Base-by-base conservation (phyloP, 495 filamentous ascomycete genomes). In the Beverwykella pulmonaria region DNA sequence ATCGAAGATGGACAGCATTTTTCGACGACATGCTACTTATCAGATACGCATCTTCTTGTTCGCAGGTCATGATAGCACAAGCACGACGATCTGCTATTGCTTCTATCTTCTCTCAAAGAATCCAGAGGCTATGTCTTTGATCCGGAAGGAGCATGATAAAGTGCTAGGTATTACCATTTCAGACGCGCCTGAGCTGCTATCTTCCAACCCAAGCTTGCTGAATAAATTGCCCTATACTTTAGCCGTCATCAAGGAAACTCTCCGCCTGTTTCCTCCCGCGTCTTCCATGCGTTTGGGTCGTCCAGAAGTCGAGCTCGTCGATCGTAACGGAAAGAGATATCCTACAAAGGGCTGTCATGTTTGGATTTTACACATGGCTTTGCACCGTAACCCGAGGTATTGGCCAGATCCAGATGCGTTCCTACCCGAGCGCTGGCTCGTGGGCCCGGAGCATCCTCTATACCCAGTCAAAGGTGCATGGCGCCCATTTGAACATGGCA, bases 51-150 rank as follows among this genome's bases (percentile, higher is more conserved):
- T 77, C 0, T 83, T 83, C 67, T 67, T 83, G 19, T 78, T 80
- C 30, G 81, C 79, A 4, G 82, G 81, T 25, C 79, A 83, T 63
- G 82, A 84, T 70, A 82, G 81, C 5, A 83, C 81, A 4, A 65
- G 69, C 47, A 77, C 75, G 54, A 64, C 77, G 0, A 61, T 82
- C 6, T 52, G 64, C 0, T 82, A 78, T 75, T 64, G 68, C 9
- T 78, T 79, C 50, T 76, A 84, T 67, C 75, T 83, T 34, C 79
- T 88, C 2, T 74, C 75, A 0, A 72, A 75, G 8, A 66, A 82
- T 20, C 84, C 83, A 0, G 56, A 71, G 3, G 73, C 73, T 19
- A 1, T 65, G 29, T 1, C 32, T 4, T 48, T 25, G n/a, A 17
- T 65, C 7, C 36, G 53, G 7, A 53, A 53, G 9, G 62, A 65